A percentile compares a stretch with the other conserved stretches of the same genome.
phyloP scores from a whole-genome alignment of 441 rosid species.

The Adansonia gregorii region DNA sequence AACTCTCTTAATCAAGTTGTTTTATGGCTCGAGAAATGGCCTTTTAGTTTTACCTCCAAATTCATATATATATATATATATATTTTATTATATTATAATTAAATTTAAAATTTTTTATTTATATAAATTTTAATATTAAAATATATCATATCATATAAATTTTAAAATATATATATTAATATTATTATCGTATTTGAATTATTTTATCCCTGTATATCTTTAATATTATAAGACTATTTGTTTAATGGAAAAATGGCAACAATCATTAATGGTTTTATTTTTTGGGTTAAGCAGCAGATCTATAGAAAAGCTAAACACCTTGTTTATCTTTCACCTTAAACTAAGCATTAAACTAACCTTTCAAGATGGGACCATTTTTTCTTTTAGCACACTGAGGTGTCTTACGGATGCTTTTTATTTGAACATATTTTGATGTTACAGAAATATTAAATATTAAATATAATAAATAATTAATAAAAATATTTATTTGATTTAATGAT shows the following conservation, averaged over 20 bases:
- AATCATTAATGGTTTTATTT: background rate
- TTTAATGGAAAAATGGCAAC: background rate
- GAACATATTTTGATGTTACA: background rate
- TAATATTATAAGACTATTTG: too few relatives aligned
- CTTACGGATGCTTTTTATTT: background rate
- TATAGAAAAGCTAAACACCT: background rate
- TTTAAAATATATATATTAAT: too few relatives aligned
- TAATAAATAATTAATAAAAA: too few relatives aligned
- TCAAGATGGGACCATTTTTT: background rate
- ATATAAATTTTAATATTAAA: too few relatives aligned
- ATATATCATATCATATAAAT: too few relatives aligned
- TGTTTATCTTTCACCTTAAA: background rate
- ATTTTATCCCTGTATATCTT: too few relatives aligned
- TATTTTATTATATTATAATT: too few relatives aligned
- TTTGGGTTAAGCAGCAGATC: background rate
- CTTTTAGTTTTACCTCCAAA: background rate
- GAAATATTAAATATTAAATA: too few relatives aligned
- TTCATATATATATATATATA: background rate
- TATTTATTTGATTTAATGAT: too few relatives aligned
- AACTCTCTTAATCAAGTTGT: background rate
- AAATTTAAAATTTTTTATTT: too few relatives aligned
- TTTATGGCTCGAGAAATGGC: background rate
- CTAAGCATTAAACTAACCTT: background rate
- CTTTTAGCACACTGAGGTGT: background rate
- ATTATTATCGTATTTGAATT: too few relatives aligned